Evolutionary conservation across 1,284 basidiomycete species (phyloP), one percentile per base, ranked within the genome.

Genomic region (Cryptococcus wingfieldii): DNA sequence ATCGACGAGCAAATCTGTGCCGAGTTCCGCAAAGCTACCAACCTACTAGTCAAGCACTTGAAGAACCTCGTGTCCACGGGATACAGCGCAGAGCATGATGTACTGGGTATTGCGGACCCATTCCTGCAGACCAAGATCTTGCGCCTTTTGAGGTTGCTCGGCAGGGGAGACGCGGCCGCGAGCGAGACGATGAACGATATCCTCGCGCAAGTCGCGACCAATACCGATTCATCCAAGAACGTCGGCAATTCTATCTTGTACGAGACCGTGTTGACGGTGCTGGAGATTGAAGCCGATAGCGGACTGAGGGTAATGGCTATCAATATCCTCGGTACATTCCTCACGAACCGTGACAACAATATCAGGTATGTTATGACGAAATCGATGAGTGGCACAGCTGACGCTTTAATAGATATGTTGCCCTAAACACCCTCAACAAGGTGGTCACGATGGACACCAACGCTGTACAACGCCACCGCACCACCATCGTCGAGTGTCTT

Each of bases 101-200:
- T 99, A n/a, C 91, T 91, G 28, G 96, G 96, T 31, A 95, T 98
- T 75, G 98, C 95, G 25, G 96, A 99, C 76, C 96, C 96, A 2
- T 98, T 98, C 83, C 81, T 99, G 14, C 95, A 98, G 78, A 88
- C 95, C 70, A 98, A 98, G 78, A 86, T 97, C 45, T 80, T 99
- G n/a, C 87, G 92, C n/a, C 79, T 99, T 27, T 80, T 99, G 43
- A 84, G 94, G 34, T 72, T 98, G 34, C 83, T 98, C 8, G 96
- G 95, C 7, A 86, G 82, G 67, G 89, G 87, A 1, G 90, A 97
- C 69, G 83, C 81, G 47, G 84, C 87, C 67, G 90, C 95, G 3
- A 95, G 90, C 67, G 95, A 98, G 69, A 83, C 86, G 7, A 98
- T 99, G 94, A 98, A 98, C 75, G 96, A 99, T 77, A 96, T 98